phyloP scores from a whole-genome alignment of 495 filamentous ascomycete genomes.

The Acidomyces sp. region DNA sequence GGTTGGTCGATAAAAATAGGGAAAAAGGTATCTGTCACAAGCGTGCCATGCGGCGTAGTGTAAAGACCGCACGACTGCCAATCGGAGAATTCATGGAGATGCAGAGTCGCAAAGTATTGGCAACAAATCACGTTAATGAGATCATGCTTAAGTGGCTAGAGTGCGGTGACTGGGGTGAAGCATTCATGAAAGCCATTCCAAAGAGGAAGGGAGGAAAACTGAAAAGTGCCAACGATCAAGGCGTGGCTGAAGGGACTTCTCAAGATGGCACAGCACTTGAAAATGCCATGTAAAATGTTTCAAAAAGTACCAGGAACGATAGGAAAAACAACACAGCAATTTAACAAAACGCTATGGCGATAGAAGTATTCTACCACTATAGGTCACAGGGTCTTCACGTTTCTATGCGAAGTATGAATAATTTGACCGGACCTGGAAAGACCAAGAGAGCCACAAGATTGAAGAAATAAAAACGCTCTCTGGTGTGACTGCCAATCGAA shows the following conservation, averaged over 20 bases:
- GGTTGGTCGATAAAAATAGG: slow-evolving; percentile 86
- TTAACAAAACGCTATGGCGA: no score
- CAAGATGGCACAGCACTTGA: no score
- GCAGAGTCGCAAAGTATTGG: slow-evolving; percentile 65
- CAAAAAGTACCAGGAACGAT: no score
- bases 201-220: slow-evolving; percentile 65
- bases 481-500: no score
- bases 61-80: slow-evolving; percentile 79
- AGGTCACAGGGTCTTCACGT: no score
- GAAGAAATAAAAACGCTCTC: no score
- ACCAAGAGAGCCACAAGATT: no score
- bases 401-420: no score
- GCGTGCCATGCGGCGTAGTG: slow-evolving; percentile 54
- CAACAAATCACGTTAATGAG: slow-evolving; percentile 90
- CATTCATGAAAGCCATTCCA: slow-evolving; percentile 76
- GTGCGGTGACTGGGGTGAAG: slow-evolving; percentile 73
- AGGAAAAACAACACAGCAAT: no score
- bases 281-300: no score
- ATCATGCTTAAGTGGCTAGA: slow-evolving; percentile 93
- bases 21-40: slow-evolving; percentile 91
- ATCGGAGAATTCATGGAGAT: slow-evolving; percentile 89
- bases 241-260: not conserved
- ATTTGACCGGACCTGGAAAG: no score
- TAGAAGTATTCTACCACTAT: no score
- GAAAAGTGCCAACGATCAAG: slow-evolving; percentile 21